Base-by-base conservation (phyloP, 2,329 filamentous ascomycete genomes). In the Sclerotinia minor region DNA sequence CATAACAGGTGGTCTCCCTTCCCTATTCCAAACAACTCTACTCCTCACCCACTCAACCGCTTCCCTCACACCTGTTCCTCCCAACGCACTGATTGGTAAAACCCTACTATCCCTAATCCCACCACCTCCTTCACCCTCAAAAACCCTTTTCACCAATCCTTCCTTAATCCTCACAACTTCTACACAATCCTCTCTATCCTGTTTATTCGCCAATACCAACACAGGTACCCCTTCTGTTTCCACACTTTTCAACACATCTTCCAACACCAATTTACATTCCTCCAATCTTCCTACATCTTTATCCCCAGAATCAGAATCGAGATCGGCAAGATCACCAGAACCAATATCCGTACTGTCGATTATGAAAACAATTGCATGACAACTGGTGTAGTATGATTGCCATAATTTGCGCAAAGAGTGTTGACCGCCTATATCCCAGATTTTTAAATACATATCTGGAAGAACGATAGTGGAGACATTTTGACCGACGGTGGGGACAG, bases 81-180 rank as follows among this genome's bases (percentile, higher is more conserved):
- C 94, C 76, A 99, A 80, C n/a, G 95, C 95, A 77, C 92, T 96
- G 70, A 97, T 88, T 8, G 95, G 93, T 76, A 99, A 79, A 21
- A 98, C 95, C 69, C 95, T 85, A 76, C 92, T 96, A 81, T 99
- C 95, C 71, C 94, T 86, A 65, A 97, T 92, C 71, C 89, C 91
- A 53, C 85, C 86, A 0, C 92, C 92, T 80, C 94, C 95, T 77
- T 96, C 92, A 26, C 95, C 92, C 82, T 98, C 94, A 82, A 97
- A 95, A 29, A 99, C 94, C 81, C 91, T 93, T 80, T 96, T 90
- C 64, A 99, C 94, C 66, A 98, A 83, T 0, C 94, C 95, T 79
- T 99, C 95, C 81, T 99, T 99, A 77, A 99, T 97, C 72, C 93
- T 84, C 69, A 98, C 94, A 2, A 97, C 95, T 83, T 99, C 95